Conservation (phyloP, 192 early-diverging fungal genomes). For the Pilaira anomala region DNA sequence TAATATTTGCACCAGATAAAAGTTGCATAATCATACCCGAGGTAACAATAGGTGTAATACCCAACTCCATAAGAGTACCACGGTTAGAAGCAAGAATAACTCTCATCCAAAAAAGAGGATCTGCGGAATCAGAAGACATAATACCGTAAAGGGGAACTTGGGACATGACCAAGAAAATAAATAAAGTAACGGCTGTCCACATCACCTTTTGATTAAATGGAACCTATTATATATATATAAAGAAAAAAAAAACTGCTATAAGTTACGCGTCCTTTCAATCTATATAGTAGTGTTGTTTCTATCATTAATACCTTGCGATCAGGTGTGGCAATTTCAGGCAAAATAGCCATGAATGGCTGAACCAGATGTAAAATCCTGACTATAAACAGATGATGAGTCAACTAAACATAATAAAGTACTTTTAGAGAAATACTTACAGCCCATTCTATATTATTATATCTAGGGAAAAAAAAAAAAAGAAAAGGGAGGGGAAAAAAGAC, state of each 20-base stretch:
- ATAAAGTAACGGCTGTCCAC: slow-evolving; percentile 99
- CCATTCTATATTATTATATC: no score
- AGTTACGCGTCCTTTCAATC: background rate
- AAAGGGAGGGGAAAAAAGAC: no score
- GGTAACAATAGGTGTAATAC: slow-evolving; percentile 99
- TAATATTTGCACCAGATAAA: slow-evolving; percentile 95
- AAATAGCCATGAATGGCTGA: slow-evolving; percentile 94
- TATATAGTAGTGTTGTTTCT: background rate
- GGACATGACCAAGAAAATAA: slow-evolving; percentile 99
- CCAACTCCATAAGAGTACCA: slow-evolving; percentile 99
- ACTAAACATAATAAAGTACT: no score
- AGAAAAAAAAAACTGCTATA: slow-evolving; percentile 7
- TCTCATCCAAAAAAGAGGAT: slow-evolving; percentile 99
- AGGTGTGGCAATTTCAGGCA: slow-evolving; percentile 96
- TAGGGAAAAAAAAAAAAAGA: no score
- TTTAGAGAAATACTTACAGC: no score
- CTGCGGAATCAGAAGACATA: slow-evolving; percentile 99
- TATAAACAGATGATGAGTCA: slow-evolving; percentile 27
- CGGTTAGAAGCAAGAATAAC: slow-evolving; percentile 99
- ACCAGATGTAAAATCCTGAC: slow-evolving; percentile 96
- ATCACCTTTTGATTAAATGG: slow-evolving; percentile 98
- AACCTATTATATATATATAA: slow-evolving; percentile 52
- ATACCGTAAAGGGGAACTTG: slow-evolving; percentile 99
- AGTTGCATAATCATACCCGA: slow-evolving; percentile 99
- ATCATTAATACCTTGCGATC: slow-evolving; percentile 86